These are phyloP conservation scores for Cladosporium sp. DNA, from an alignment of 2,329 filamentous ascomycete genomes.

Conservation along the genomic window DNA sequence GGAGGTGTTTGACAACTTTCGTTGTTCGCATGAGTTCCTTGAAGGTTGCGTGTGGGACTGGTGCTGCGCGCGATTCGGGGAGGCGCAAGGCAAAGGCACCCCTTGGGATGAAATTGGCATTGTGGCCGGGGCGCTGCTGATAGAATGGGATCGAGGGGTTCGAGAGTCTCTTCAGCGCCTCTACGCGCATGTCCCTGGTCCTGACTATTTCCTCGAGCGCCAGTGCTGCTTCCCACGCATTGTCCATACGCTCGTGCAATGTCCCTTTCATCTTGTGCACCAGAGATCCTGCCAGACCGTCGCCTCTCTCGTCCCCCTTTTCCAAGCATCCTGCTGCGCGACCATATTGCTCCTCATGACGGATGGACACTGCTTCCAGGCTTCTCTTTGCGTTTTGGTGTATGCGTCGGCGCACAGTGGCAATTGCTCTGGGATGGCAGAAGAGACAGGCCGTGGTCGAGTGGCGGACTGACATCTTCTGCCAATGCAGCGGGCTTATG, in stretches of 20 bases:
- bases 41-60: conserved; percentile 23
- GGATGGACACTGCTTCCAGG: background rate
- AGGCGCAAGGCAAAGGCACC: background rate
- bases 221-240: conserved; percentile 14
- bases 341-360: background rate
- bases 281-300: too few species aligned
- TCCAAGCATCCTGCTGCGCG: background rate
- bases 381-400: conserved; percentile 6
- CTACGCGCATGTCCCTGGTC: conserved; percentile 19
- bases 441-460: conserved; percentile 19
- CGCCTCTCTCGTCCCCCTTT: too few species aligned
- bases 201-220: conserved; percentile 23
- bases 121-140: too few species aligned
- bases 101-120: too few species aligned
- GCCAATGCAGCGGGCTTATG: background rate
- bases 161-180: conserved; percentile 21
- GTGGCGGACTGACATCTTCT: conserved; percentile 20
- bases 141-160: conserved; percentile 21
- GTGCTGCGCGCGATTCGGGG: conserved; percentile 18
- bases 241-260: conserved; percentile 6
- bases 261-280: too few species aligned
- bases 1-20: conserved; percentile 17
- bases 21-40: conserved; percentile 20
- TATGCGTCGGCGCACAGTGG: conserved; percentile 16
- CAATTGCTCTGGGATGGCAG: conserved; percentile 20